phyloP scores from a whole-genome alignment of 208 protist species.

The Trypanosoma rangeli region DNA sequence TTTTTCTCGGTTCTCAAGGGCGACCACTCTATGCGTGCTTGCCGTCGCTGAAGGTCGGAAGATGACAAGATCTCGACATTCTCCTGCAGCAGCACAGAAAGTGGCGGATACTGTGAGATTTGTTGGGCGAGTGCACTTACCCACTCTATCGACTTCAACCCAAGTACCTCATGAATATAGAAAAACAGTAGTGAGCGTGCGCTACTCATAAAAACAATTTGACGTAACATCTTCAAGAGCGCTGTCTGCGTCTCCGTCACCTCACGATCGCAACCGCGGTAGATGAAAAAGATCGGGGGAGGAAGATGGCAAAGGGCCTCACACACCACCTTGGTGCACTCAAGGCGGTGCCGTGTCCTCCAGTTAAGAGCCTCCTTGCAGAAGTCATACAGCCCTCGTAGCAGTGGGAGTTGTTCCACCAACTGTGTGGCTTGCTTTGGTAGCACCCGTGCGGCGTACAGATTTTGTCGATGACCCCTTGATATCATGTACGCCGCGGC shows the following conservation, averaged over 20 bases:
- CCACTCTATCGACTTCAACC: conserved; percentile 12
- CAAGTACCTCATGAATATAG: conserved; percentile 29
- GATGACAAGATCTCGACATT: neutral
- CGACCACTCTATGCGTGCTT: conserved; percentile 5
- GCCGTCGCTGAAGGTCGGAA: neutral
- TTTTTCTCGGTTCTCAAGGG: neutral
- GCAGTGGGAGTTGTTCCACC: conserved; percentile 2
- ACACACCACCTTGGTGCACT: conserved; percentile 1
- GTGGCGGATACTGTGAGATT: conserved; percentile 10
- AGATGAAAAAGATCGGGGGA: conserved; percentile 17
- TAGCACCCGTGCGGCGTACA: conserved; percentile 19
- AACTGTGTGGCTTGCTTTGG: conserved; percentile 4
- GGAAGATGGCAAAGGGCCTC: conserved; percentile 17
- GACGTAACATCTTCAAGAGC: conserved; percentile 11
- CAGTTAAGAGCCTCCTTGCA: conserved; percentile 1
- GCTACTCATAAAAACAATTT: neutral
- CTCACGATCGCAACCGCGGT: conserved; percentile 1
- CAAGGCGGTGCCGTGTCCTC: neutral
- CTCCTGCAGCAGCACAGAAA: neutral
- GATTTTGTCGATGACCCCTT: conserved; percentile 3
- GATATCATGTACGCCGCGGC: conserved; percentile 16
- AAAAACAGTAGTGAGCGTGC: conserved; percentile 24
- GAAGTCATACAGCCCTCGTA: conserved; percentile 17
- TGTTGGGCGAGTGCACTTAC: neutral
- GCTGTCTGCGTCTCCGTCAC: conserved; percentile 3